Evolutionary conservation across 2,329 filamentous ascomycete species (phyloP).

Genomic region (Herpotrichia juniperi): DNA sequence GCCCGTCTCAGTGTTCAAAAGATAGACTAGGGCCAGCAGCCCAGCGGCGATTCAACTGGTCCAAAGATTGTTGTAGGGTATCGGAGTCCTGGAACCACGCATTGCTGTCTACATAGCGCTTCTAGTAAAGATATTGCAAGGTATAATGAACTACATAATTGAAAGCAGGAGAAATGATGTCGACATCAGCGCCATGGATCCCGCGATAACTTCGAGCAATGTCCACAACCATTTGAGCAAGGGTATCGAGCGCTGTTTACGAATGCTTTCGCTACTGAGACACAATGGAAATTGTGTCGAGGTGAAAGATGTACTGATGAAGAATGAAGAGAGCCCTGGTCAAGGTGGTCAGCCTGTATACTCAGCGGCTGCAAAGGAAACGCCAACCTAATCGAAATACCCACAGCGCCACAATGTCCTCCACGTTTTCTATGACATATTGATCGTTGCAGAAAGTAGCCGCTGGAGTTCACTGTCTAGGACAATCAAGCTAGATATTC

Average conservation of each 20-base stretch:
- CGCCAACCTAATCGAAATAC: conserved; percentile 7
- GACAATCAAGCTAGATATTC: background rate
- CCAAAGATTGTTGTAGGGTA: conserved; percentile 5
- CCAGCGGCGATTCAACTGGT: conserved; percentile 5
- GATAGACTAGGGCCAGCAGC: background rate
- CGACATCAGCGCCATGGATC: conserved; percentile 3
- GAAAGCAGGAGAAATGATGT: conserved; percentile 1
- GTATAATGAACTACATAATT: conserved; percentile 6
- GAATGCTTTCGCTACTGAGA: conserved; percentile 6
- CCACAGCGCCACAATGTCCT: conserved; percentile 13
- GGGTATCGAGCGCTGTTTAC: conserved; percentile 7
- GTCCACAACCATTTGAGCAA: conserved; percentile 11
- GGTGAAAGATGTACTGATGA: conserved; percentile 2
- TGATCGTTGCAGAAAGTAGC: conserved; percentile 5
- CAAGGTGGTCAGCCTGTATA: background rate
- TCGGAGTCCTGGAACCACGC: conserved; percentile 8
- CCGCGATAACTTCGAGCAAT: conserved; percentile 11
- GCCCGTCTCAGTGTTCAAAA: background rate
- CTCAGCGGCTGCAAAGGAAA: background rate
- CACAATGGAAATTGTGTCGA: background rate
- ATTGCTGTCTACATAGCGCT: conserved; percentile 4
- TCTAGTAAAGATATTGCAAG: conserved; percentile 7
- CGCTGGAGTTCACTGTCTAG: conserved; percentile 3
- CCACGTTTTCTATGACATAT: conserved; percentile 8
- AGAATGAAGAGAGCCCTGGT: background rate